phyloP scores from a whole-genome alignment of 352 stramenopile species.

The Pythium oligandrum region DNA sequence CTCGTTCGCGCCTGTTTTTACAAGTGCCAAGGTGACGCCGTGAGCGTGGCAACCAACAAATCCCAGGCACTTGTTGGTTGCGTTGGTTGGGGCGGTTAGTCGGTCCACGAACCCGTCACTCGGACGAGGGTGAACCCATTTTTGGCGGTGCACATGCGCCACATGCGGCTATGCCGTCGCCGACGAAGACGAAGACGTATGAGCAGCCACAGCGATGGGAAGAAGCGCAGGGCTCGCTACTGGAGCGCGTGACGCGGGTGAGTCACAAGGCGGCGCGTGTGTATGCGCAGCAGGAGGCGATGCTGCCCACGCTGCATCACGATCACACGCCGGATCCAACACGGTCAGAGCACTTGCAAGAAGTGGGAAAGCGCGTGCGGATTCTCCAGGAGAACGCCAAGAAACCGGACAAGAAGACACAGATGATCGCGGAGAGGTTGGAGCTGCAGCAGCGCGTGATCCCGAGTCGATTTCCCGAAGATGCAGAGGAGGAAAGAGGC shows the following conservation, averaged over 20 bases:
- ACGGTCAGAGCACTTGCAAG: constrained; percentile 41
- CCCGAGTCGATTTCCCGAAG: constrained; percentile 43
- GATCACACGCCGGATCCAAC: constrained; percentile 35
- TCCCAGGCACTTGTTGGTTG: too few relatives aligned
- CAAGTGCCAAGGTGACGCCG: background rate
- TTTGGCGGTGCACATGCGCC: constrained; percentile 13
- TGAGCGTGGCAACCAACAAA: background rate
- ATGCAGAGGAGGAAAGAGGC: constrained; percentile 9
- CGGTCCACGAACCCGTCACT: too few relatives aligned
- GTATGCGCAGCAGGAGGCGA: constrained; percentile 44
- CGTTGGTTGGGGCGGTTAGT: too few relatives aligned
- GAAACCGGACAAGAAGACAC: constrained; percentile 23
- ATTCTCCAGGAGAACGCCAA: constrained; percentile 48
- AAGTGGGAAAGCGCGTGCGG: constrained; percentile 51
- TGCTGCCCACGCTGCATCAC: constrained; percentile 50
- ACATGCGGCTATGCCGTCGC: constrained; percentile 2
- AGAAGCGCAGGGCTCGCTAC: constrained; percentile 30
- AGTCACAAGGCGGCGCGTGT: constrained; percentile 49
- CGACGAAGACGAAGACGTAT: constrained; percentile 23
- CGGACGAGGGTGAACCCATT: constrained; percentile 12
- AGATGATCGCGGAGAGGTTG: constrained; percentile 17
- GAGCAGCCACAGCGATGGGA: constrained; percentile 55
- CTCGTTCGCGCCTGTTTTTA: background rate
- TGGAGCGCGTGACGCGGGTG: constrained; percentile 48
- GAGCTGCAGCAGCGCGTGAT: constrained; percentile 41